Base-by-base conservation (phyloP, 2,329 filamentous ascomycete genomes). In the Lasiodiplodia theobromae region DNA sequence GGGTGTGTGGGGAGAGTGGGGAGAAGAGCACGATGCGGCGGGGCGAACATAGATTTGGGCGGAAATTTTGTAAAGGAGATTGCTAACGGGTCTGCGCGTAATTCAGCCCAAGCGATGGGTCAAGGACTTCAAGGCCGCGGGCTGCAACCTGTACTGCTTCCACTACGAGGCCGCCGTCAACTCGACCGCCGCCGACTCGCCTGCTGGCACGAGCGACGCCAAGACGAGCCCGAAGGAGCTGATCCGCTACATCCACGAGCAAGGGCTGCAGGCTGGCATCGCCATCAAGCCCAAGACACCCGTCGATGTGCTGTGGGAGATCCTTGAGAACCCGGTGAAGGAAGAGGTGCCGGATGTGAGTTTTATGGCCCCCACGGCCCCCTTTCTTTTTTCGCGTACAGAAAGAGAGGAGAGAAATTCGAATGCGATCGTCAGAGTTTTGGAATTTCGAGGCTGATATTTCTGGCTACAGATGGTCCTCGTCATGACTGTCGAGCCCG, bases 111-210 rank as follows among this genome's bases (percentile, higher is more conserved):
- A 98, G 86, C 94, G 94, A 86, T 99, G 96, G 96, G 94, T 97
- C 75, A 92, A 92, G 77, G 93, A 97, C 71, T 98, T 99, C 85
- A 89, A 96, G 80, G 90, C 92, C 66, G 96, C 94, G 70, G 96
- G 96, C 66, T 97, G 94, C 82, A 94, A 99, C 81, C 87, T 99
- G n/a, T 99, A 99, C 86, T 98, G 96, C 86, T 99, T 99, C 86
- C 96, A 99, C 86, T 98, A 98, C 82, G 96, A 99, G 83, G 96
- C 96, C 31, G 96, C 96, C 71, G 87, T 96, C 60, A 82, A 84
- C 73, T 97, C 93, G 63, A 92, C 92, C 53, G 93, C 92, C 44
- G 94, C 94, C 75, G 93, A 94, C 77, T 89, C 86, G 67, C 94
- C 95, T 58, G 89, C 91, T 74, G 87, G 86, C 68, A 86, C 83